Evolutionary conservation across 2,329 filamentous ascomycete species (phyloP), one percentile per base, ranked within the genome.

Genomic region (Ophiostoma montium): DNA sequence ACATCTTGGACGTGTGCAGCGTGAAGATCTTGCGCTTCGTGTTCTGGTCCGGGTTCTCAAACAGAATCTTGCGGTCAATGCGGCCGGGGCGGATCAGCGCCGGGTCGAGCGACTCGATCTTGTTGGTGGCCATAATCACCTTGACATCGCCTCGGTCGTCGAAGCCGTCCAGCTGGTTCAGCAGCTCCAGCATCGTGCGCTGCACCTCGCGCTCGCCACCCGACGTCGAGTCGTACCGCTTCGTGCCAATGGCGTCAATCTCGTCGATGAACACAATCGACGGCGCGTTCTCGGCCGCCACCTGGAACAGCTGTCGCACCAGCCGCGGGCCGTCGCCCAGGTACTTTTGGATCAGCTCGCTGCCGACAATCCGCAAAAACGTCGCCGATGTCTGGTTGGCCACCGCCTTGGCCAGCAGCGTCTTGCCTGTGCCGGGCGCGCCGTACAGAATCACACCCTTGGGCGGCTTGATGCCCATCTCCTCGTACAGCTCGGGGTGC

Each of bases 101-200:
- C 49, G 92, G 92, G 62, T 98, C 94, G 27, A 98, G 75, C 4
- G 87, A 94, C 58, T 98, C 94, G 58, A 98, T 98, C 78, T 98
- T 98, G 80, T 98, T 98, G 57, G 92, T 98, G 12, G 92, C 94
- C 89, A 98, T 96, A 66, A 98, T 90, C 54, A 98, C 92, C 74
- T 98, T 98, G 67, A 98, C 90, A 63, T 98, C 92, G 58, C 92
- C 94, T 53, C 92, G 86, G 66, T 98, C 94, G 63, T 98, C 92
- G 69, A 98, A 98, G 60, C 92, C 92, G 64, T 98, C 92, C 9
- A 98, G 81, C 70, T 98, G 92, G 68, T 98, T 98, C 38, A 98
- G 81, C 49, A 98, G 78, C 63, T 98, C 92, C 66, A 98, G 71
- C 92, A 98, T 98, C 45, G 92, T 98, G 65, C 92, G 82, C 70